phyloP scores from a whole-genome alignment of 129 eudicot genomes.

The Ambrosia artemisiifolia region DNA sequence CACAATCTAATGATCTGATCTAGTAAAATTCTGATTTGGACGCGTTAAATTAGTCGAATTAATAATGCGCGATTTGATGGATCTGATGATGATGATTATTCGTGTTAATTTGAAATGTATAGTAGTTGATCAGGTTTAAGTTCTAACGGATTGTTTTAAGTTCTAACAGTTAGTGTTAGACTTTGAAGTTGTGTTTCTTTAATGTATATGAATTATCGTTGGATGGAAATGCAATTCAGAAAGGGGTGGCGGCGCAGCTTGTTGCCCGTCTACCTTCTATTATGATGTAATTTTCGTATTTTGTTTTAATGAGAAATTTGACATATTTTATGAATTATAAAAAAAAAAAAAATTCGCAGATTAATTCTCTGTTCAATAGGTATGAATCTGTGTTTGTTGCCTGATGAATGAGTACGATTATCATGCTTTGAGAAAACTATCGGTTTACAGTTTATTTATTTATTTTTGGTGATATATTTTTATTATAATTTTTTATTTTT shows the following conservation, averaged over 20 bases:
- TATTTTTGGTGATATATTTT: no score
- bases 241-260: no score
- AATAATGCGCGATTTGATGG: not conserved
- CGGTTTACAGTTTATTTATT: not conserved
- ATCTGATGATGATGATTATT: constrained; percentile 3
- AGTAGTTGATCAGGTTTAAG: constrained; percentile 24
- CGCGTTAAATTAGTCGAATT: not conserved
- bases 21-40: constrained; percentile 10
- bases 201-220: constrained; percentile 24
- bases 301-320: no score
- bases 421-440: not conserved
- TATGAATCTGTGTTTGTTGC: not conserved
- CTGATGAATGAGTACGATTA: not conserved
- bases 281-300: no score
- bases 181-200: constrained; percentile 19
- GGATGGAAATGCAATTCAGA: constrained; percentile 20
- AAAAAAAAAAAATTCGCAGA: no score
- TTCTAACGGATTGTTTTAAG: not conserved
- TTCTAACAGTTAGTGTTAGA: constrained; percentile 6
- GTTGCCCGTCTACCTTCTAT: no score
- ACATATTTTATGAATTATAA: no score
- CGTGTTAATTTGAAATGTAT: constrained; percentile 18
- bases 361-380: not conserved
- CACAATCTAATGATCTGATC: constrained; percentile 40
- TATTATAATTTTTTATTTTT: no score